Evolutionary conservation across 805 yeast species (phyloP), one percentile per base, ranked within the genome.

Genomic region (Myxozyma vanderwaltii): DNA sequence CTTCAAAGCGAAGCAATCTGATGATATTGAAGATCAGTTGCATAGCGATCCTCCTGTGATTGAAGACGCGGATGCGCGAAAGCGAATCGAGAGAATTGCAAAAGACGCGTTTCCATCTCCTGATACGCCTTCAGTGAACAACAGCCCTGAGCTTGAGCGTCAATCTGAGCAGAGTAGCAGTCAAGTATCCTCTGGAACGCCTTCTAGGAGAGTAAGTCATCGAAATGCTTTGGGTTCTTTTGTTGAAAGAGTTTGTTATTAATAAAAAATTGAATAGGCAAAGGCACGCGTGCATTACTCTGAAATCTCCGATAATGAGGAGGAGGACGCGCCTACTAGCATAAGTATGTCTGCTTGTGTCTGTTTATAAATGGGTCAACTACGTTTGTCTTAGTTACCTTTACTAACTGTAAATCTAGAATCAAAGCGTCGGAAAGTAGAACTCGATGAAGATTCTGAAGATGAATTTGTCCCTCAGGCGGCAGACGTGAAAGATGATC

Each of bases 401-500:
- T n/a, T 27, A 6, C 47, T 41, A 51, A 39, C 54, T n/a, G 3
- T 10, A 13, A n/a, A 26, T n/a, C 15, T 33, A 60, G 64, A 47
- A 19, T 29, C 54, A 8, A 44, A 53, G 10, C 61, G 68, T n/a
- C 43, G 43, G 43, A 38, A 38, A 10, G 17, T n/a, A n/a, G 21
- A 38, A 19, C 43, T 21, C 8, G 43, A 17, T 19, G 43, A 38
- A 15, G 74, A 68, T 55, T 63, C 69, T 21, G 75, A 68, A 17
- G 73, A 70, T 43, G 78, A 76, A 33, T 77, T 74, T 35, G 72
- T 67, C 13, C 74, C 74, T 1, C 77, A 38, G 21, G 43, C 72
- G n/a, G 73, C 68, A 7, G 50, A 54, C 15, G 35, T 48, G 13
- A n/a, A 23, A 21, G 59, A 52, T 12, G 56, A 57, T 19, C 48